These are phyloP conservation scores for Claviceps cyperi DNA, from an alignment of 2,329 filamentous ascomycete species.

Conservation along the genomic window DNA sequence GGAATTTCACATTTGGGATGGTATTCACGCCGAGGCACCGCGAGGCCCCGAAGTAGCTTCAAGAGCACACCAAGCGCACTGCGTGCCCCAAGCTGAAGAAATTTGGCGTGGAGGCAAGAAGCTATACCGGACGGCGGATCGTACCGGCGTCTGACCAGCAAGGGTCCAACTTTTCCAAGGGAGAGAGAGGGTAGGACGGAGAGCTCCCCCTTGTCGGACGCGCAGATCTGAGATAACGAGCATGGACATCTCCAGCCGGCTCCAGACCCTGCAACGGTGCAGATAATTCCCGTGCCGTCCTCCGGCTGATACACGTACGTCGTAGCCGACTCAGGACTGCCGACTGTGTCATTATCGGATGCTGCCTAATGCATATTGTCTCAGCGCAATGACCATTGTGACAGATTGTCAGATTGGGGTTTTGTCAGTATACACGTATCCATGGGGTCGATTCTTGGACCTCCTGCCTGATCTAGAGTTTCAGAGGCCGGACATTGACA, in stretches of 20 bases:
- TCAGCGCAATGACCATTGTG: slow-evolving; percentile 37
- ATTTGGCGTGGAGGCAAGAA: no score
- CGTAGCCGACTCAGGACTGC: not conserved
- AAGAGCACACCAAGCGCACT: no score
- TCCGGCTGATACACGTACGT: not conserved
- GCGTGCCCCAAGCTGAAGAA: no score
- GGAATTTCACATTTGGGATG: no score
- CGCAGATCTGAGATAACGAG: not conserved
- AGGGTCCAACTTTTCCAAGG: no score
- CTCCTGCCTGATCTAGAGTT: slow-evolving; percentile 18
- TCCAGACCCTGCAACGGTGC: not conserved
- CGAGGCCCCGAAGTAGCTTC: no score
- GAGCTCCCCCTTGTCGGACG: no score
- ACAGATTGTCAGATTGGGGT: no score
- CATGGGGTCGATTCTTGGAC: slow-evolving; percentile 12
- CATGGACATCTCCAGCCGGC: not conserved
- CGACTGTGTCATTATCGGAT: not conserved
- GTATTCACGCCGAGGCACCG: no score
- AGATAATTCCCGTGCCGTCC: not conserved
- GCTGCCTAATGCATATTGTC: slow-evolving; percentile 25
- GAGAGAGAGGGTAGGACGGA: no score
- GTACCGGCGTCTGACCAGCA: no score
- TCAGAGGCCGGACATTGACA: slow-evolving; percentile 7
- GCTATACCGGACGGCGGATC: no score
- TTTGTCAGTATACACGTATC: slow-evolving; percentile 23